Evolutionary conservation across 257 asterid genomes (phyloP), one percentile per base, ranked within the genome.

Genomic region (Solanum commersonii): DNA sequence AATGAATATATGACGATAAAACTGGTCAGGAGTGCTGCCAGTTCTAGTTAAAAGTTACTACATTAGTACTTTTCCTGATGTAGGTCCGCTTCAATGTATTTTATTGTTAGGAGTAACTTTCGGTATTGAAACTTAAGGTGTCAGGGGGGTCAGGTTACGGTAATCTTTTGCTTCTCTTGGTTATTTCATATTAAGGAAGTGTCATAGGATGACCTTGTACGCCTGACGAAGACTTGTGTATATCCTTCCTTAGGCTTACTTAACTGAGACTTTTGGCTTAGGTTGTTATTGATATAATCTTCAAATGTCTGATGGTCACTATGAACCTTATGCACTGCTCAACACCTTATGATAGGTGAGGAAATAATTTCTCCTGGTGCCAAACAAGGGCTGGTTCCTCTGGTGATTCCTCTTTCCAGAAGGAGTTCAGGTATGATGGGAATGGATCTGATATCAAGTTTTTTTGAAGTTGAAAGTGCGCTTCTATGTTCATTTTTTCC

Each of bases 351-450:
- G 83, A 59, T 88, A 97, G 99, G 99, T 71, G 99, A 96, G 74
- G 90, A 94, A 35, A 86, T 96, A 81, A 71, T 97, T 72, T 97
- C 99, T 86, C 99, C 99, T 5, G 98, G 99, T 74, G 95, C 98
- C 74, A 97, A 92, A 93, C 94, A 92, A 87, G 99, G 99, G 87
- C 49, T 97, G 90, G 87, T 96, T 93, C 99, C 99, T 89, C 98
- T 97, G 78, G 96, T 89, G 44, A 93, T 96, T 86, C 99, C 99
- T 90, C 91, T 97, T 35, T 93, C 99, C 63, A 94, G 91, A 90
- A 95, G 81, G 87, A 90, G 88, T 84, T 89, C 96, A 93, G 98
- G 99, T 96, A 40, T 49, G 74, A 16, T 52, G 34, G 42, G 76
- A 49, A 74, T 85, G 86, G 38, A 65, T 49, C 49, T 84, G 49